Evolutionary conservation across 176 grass and related monocot genomes (phyloP), one percentile per base, ranked within the genome.

Genomic region (Carex scoparia): DNA sequence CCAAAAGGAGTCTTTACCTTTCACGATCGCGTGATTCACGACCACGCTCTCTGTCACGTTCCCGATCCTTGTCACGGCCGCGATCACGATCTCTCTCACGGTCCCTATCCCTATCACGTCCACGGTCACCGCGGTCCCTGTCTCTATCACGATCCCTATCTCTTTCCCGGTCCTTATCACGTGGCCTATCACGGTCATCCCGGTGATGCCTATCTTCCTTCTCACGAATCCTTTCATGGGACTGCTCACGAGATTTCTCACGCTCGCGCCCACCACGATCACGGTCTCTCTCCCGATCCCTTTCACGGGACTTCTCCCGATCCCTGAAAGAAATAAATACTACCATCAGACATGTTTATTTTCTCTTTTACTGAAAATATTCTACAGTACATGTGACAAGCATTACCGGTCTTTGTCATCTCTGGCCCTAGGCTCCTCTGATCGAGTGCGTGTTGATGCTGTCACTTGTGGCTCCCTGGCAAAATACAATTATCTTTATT

Each of bases 161-260:
- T 40, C 38, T 40, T 40, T 40, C 38, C 4, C 89, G 86, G n/a
- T 94, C 90, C 86, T 88, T 90, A 35, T 93, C 91, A 4, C 84
- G 87, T 31, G 90, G 84, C 59, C 84, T 91, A 23, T 87, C 86
- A 61, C 87, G 73, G 86, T 89, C 75, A 81, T 88, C 28, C 92
- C 92, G 85, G 76, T 89, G 86, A 68, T 90, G 92, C 77, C 85
- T 90, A 58, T 97, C 94, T 82, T 92, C 94, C 83, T 88, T 90
- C 56, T 97, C 94, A 64, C 88, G 87, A 65, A 63, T 76, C 18
- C 88, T 88, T 40, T 92, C 92, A 91, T 92, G 86, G 5, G 90
- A 89, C 37, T 81, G 85, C 35, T 91, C 90, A 66, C 81, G 59
- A 23, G 23, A 23, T 23, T 23, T 23, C 23, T 23, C 23, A 23